Base-by-base conservation (phyloP, 352 stramenopile genomes). In the Globisporangium radiosum region DNA sequence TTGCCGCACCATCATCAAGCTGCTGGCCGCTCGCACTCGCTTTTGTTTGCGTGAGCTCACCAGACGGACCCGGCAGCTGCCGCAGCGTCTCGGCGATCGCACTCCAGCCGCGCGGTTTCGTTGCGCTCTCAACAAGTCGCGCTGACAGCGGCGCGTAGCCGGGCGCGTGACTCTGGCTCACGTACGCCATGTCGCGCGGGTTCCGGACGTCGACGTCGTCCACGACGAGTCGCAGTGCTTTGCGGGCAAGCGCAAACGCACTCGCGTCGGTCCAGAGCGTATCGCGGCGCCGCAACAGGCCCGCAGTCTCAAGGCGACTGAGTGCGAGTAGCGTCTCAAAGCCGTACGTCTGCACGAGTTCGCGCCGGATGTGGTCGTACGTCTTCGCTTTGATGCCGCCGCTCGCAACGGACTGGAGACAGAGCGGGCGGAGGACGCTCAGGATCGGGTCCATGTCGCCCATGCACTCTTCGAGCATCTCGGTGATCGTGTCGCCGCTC, bases 261-360 rank as follows among this genome's bases (percentile, higher is more conserved):
- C 78, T 92, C 4, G 79, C 70, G 39, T 92, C 86, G 15, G 73
- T 86, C 81, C 94, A 90, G 17, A 94, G 63, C 17, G 82, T 96
- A 60, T 98, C 92, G 19, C 88, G 85, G 8, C 89, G 87, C 62
- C 89, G 88, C 37, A 98, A 73, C 47, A 98, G 78, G 5, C 93
- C 94, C 14, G 87, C 81, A 50, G 94, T 92, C 71, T 99, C 96
- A n/a, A 99, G 72, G 63, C 97, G 97, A 47, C 77, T 88, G 9
- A 99, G 68, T 17, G 93, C 83, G 19, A 96, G 76, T 51, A 99
- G 68, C 71, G 95, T 97, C 68, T 98, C 89, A 61, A 98, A 99
- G 6, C 96, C 96, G 66, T 99, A 99, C 0, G 91, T 97, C 71
- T 99, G 96, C 40, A 99, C 86, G 15, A 99, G 80, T 56, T 98